Evolutionary conservation across 352 stramenopile genomes (phyloP).

Genomic region (Plasmopara viticola): DNA sequence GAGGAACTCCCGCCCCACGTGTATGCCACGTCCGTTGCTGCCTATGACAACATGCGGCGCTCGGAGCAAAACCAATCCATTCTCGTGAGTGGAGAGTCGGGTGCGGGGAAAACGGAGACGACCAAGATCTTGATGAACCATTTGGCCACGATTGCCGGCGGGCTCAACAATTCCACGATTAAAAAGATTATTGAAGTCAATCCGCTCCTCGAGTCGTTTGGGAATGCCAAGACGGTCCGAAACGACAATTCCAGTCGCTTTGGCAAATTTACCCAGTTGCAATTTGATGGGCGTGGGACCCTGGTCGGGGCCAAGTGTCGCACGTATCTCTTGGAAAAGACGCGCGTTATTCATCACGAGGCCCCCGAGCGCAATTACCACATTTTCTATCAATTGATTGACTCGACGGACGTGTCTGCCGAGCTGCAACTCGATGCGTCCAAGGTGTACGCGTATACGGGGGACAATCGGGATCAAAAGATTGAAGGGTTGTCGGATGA

Average conservation of each 20-base stretch:
- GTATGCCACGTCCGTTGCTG: slow-evolving; percentile 70
- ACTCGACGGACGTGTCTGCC: slow-evolving; percentile 39
- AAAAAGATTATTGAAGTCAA: slow-evolving; percentile 97
- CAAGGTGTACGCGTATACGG: slow-evolving; percentile 61
- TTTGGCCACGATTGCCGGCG: slow-evolving; percentile 69
- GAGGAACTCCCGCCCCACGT: slow-evolving; percentile 78
- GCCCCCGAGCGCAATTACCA: slow-evolving; percentile 94
- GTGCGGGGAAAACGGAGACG: slow-evolving; percentile 92
- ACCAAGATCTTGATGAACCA: slow-evolving; percentile 91
- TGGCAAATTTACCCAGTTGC: slow-evolving; percentile 96
- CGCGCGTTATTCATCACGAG: slow-evolving; percentile 92
- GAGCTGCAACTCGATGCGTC: slow-evolving; percentile 43
- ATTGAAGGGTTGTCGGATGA: slow-evolving; percentile 72
- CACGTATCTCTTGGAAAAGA: slow-evolving; percentile 97
- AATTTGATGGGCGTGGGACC: slow-evolving; percentile 80
- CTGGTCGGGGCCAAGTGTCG: slow-evolving; percentile 91
- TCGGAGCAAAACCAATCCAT: slow-evolving; percentile 78
- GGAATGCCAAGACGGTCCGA: slow-evolving; percentile 96
- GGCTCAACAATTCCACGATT: slow-evolving; percentile 89
- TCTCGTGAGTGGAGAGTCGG: slow-evolving; percentile 80
- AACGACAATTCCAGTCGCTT: slow-evolving; percentile 97
- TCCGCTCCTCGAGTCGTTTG: slow-evolving; percentile 97
- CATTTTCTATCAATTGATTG: slow-evolving; percentile 93
- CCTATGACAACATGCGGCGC: slow-evolving; percentile 72
- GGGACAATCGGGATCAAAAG: slow-evolving; percentile 52